Evolutionary conservation across 1,139 yeast genomes (phyloP).

Genomic region (Zygoascus meyerae): DNA sequence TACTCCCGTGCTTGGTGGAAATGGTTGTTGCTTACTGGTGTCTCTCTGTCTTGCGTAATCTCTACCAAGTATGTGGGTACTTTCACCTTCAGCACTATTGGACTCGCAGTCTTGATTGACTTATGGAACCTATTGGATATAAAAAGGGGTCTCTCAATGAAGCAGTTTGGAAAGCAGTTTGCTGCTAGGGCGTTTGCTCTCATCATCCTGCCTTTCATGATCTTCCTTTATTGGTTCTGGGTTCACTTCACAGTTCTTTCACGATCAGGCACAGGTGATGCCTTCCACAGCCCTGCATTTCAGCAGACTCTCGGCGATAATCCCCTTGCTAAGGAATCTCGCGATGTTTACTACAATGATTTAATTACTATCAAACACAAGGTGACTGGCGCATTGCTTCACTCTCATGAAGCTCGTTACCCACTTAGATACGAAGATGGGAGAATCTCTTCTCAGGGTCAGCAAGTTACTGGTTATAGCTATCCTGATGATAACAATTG

Average conservation of each 20-base stretch:
- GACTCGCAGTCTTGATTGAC: constrained; percentile 78
- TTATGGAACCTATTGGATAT: constrained; percentile 81
- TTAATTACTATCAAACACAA: constrained; percentile 69
- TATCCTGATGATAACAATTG: constrained; percentile 51
- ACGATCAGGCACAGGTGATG: constrained; percentile 93
- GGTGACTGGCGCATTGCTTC: constrained; percentile 68
- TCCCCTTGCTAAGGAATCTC: constrained; percentile 58
- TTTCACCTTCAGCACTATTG: constrained; percentile 81
- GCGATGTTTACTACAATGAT: constrained; percentile 69
- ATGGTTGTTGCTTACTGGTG: constrained; percentile 82
- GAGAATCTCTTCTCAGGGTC: constrained; percentile 90
- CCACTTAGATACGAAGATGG: constrained; percentile 97
- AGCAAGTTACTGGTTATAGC: constrained; percentile 77
- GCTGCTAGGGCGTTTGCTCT: constrained; percentile 68
- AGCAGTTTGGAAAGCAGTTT: constrained; percentile 61
- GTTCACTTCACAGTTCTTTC: constrained; percentile 76
- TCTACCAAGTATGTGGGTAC: constrained; percentile 93
- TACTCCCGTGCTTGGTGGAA: constrained; percentile 74
- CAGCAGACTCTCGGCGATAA: constrained; percentile 89
- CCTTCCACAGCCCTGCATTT: constrained; percentile 87
- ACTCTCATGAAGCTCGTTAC: constrained; percentile 68
- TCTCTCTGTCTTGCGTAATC: constrained; percentile 81
- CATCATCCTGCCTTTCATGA: constrained; percentile 70
- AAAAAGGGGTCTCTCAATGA: constrained; percentile 59
- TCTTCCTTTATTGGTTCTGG: constrained; percentile 90